Evolutionary conservation across 495 filamentous ascomycete species (phyloP).

Genomic region (Penicillium bialowiezense): DNA sequence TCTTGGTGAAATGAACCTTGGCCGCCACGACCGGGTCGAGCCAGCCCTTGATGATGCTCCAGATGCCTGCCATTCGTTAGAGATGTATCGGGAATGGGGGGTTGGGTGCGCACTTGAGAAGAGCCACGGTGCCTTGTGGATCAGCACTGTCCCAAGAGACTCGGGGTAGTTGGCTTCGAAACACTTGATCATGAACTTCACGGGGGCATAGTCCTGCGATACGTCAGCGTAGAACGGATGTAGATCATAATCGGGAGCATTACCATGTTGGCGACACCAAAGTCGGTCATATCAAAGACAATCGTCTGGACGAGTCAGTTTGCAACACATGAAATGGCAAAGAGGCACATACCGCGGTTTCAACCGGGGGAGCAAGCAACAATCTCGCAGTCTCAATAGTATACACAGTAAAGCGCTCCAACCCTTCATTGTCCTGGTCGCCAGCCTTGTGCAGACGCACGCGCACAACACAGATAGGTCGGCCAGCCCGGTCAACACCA

Average conservation of each 20-base stretch:
- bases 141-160: conserved; percentile 83
- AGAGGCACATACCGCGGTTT: conserved; percentile 77
- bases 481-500: conserved; percentile 77
- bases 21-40: conserved; percentile 93
- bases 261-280: conserved; percentile 93
- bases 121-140: conserved; percentile 95
- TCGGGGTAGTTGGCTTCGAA: conserved; percentile 99
- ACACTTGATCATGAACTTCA: conserved; percentile 99
- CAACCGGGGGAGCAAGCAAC: conserved; percentile 73
- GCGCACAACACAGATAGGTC: conserved; percentile 85
- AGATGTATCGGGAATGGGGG: neutral
- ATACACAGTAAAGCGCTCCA: conserved; percentile 91
- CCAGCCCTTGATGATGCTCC: conserved; percentile 93
- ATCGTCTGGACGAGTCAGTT: conserved; percentile 56
- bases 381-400: conserved; percentile 89
- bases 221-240: conserved; percentile 9
- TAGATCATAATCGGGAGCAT: conserved; percentile 8
- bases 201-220: conserved; percentile 81
- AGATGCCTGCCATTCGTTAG: conserved; percentile 54
- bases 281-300: conserved; percentile 93
- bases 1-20: conserved; percentile 95
- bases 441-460: conserved; percentile 75
- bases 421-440: conserved; percentile 74
- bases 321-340: conserved; percentile 3
- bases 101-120: conserved; percentile 70